Base-by-base conservation (phyloP, 2,329 filamentous ascomycete species). In the Aspergillus sp. region DNA sequence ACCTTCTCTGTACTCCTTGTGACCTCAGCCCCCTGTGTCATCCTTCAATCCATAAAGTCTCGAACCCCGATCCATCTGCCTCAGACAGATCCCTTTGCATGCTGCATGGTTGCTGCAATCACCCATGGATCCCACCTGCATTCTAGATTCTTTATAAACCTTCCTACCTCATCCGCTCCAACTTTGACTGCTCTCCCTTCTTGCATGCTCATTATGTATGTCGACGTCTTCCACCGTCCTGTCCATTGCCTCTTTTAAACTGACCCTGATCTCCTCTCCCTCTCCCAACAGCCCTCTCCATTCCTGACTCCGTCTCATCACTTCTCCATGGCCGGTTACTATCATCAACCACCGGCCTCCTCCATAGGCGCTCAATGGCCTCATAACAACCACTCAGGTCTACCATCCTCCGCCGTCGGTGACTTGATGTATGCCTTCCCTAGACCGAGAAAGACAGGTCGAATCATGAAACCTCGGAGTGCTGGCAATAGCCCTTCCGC, bases 401-500 rank as follows among this genome's bases (percentile, higher is more conserved):
- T 56, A 48, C 49, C 52, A 50, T 64, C 57, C 59, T 58, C 59
- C 26, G 49, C 61, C 22, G 60, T 67, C 50, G 65, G 65, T 8
- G 78, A 74, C 57, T 75, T 78, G 58, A 57, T 63, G 17, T 60
- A 79, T 79, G 67, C 79, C 76, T 63, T 71, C 68, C 46, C 75
- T 72, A 60, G 74, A 72, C 54, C 72, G 74, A 52, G 84, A 82
- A 80, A 79, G 20, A 60, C 56, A 4, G 53, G 64, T 24, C 66
- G 85, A 54, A 76, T 89, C 36, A 73, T 72, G 51, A 89, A 89
- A 69, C 83, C 85, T 13, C 81, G 74, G 58, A 88, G 85, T 69
- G 80, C 85, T 58, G 88, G 78, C 75, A 88, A 82, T 71, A 89
- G 87, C 68, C 87, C 86, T 13, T 79, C 83, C 6, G 60, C 68